Conservation (phyloP, 169 alveolate genomes). For the Plasmodium vivax region DNA sequence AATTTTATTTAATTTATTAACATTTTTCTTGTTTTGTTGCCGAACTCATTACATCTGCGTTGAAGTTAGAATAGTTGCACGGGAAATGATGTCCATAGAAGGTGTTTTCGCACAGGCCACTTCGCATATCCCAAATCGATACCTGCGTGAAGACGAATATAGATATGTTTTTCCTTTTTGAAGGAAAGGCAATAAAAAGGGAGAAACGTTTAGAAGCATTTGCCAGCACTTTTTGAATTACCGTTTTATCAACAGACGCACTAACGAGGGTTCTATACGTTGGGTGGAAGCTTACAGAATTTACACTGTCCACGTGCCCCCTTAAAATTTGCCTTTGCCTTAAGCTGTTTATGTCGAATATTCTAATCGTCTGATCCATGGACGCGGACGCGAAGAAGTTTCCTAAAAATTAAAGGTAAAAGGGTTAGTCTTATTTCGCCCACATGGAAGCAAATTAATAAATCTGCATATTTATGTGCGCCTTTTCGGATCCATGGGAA, state of each 20-base stretch:
- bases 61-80: constrained; percentile 63
- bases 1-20: neutral
- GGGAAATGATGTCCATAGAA: constrained; percentile 72
- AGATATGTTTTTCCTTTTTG: neutral
- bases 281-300: constrained; percentile 71
- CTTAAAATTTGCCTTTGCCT: constrained; percentile 74
- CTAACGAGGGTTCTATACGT: constrained; percentile 54
- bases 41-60: constrained; percentile 43
- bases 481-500: neutral
- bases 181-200: neutral
- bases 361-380: constrained; percentile 74
- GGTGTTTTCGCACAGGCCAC: constrained; percentile 71
- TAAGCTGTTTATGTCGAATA: constrained; percentile 70
- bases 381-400: constrained; percentile 74
- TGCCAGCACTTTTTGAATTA: constrained; percentile 5
- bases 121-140: constrained; percentile 75
- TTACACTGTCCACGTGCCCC: constrained; percentile 73
- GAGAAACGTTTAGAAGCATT: neutral
- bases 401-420: constrained; percentile 32
- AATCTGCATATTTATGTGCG: constrained; percentile 5
- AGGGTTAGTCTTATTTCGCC: neutral
- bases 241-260: constrained; percentile 73
- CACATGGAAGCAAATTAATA: neutral
- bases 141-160: constrained; percentile 26
- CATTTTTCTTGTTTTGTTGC: constrained; percentile 5